Conservation (phyloP, 2,329 filamentous ascomycete species). For the Ophiostoma triangulosporum region DNA sequence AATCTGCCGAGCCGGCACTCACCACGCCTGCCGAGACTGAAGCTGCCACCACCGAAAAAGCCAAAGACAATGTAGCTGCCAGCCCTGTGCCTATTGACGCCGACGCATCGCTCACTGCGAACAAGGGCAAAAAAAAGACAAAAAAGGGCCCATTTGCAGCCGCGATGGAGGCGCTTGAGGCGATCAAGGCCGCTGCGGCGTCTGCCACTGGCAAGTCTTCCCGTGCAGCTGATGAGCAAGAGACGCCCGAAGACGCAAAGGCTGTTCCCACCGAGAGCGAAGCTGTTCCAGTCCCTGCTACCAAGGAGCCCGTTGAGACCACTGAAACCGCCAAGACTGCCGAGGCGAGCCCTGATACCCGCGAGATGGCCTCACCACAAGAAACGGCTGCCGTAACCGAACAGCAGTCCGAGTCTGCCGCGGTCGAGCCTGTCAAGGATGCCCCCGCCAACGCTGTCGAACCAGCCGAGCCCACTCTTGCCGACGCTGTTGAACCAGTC, state of each 20-base stretch:
- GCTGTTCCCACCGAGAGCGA: neutral
- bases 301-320: neutral
- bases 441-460: neutral
- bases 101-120: neutral
- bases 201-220: neutral
- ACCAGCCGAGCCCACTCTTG: no score
- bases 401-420: neutral
- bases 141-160: neutral
- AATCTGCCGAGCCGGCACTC: neutral
- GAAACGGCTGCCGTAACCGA: neutral
- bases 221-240: no score
- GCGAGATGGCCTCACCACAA: neutral
- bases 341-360: neutral
- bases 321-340: no score
- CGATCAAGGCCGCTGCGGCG: neutral
- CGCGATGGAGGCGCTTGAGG: neutral
- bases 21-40: neutral
- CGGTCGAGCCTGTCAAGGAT: neutral
- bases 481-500: no score
- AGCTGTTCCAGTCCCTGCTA: no score
- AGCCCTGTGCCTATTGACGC: neutral
- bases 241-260: neutral
- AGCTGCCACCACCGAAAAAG: neutral
- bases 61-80: neutral
- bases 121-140: neutral